A percentile compares a stretch with the other conserved stretches of the same genome.
Evolutionary conservation across 495 filamentous ascomycete genomes (phyloP).

Genomic region (Venustampulla echinocandica): DNA sequence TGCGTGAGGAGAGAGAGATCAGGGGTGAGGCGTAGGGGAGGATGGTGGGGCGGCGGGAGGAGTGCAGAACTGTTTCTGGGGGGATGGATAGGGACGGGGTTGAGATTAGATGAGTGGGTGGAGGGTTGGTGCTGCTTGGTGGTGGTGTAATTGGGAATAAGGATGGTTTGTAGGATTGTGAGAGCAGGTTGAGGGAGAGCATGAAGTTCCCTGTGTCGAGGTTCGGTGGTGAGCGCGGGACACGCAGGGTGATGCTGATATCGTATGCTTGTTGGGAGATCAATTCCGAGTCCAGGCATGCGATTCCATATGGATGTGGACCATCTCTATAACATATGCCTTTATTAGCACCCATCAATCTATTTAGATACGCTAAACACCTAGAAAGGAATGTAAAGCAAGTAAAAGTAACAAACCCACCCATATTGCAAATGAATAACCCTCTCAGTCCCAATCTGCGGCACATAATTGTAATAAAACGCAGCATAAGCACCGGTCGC

Average conservation of each 20-base stretch:
- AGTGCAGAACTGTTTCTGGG: background rate
- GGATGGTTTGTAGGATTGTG: background rate
- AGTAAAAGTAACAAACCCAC: too few species aligned
- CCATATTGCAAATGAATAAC: constrained; percentile 76
- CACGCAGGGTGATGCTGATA: constrained; percentile 45
- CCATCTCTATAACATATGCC: constrained; percentile 33
- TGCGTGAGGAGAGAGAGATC: constrained; percentile 12
- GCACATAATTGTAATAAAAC: constrained; percentile 80
- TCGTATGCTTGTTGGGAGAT: constrained; percentile 54
- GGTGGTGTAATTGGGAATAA: background rate
- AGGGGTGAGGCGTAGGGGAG: background rate
- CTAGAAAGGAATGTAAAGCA: too few species aligned
- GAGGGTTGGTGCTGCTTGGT: background rate
- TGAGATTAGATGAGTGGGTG: background rate
- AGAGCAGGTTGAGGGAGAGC: background rate
- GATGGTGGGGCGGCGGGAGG: too few species aligned
- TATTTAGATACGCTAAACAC: background rate
- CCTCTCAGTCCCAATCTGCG: constrained; percentile 53
- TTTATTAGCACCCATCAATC: too few species aligned
- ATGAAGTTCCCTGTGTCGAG: constrained; percentile 79
- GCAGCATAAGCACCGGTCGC: constrained; percentile 60
- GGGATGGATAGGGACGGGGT: background rate
- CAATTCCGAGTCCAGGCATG: constrained; percentile 33
- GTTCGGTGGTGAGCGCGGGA: constrained; percentile 55
- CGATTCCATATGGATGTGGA: constrained; percentile 44